These are phyloP conservation scores for Collybia mongolica DNA, from an alignment of 768 basidiomycete genomes.

Conservation along the genomic window DNA sequence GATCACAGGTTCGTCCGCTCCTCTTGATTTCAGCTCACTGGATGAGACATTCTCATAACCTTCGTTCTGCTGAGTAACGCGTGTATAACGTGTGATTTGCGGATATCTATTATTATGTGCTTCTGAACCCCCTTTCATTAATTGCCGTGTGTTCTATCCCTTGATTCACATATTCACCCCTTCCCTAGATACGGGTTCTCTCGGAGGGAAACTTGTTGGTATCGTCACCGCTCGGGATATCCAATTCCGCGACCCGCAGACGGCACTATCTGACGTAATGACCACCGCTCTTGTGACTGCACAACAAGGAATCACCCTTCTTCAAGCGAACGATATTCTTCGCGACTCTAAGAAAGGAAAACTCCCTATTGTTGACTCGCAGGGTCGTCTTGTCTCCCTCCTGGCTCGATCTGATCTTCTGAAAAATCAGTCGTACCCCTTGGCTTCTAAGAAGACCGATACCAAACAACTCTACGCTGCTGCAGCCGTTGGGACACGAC, in stretches of 20 bases:
- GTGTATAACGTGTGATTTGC: conserved; percentile 65
- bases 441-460: conserved; percentile 87
- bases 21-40: conserved; percentile 11
- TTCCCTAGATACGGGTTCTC: conserved; percentile 70
- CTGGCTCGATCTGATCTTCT: conserved; percentile 96
- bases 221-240: conserved; percentile 97
- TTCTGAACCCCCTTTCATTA: conserved; percentile 32
- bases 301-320: conserved; percentile 81
- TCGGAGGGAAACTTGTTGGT: conserved; percentile 92
- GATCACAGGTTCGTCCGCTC: conserved; percentile 78
- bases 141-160: conserved; percentile 5
- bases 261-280: conserved; percentile 83
- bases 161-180: conserved; percentile 18
- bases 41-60: conserved; percentile 64
- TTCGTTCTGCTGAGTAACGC: conserved; percentile 91
- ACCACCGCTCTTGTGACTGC: conserved; percentile 87
- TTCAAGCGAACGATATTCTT: conserved; percentile 91
- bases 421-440: conserved; percentile 95
- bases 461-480: conserved; percentile 97
- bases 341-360: conserved; percentile 98
- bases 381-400: conserved; percentile 64
- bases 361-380: conserved; percentile 65
- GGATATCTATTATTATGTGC: conserved; percentile 42
- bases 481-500: conserved; percentile 92
- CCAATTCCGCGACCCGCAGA: conserved; percentile 77